Base-by-base conservation (phyloP, 164 flowering plant genomes). In the Vitis amurensis region DNA sequence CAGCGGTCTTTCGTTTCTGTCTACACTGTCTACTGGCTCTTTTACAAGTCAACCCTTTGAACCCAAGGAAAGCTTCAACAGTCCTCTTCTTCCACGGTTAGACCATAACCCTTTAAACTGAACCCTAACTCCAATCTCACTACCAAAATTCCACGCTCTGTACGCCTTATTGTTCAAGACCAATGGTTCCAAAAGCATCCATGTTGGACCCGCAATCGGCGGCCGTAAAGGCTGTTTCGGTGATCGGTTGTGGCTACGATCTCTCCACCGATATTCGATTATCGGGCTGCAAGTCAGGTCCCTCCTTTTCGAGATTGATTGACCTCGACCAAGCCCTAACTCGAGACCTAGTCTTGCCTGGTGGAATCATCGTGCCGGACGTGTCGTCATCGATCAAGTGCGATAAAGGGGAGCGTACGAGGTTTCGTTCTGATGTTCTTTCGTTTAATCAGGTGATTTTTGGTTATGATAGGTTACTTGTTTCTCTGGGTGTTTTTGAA, bases 331-430 rank as follows among this genome's bases (percentile, higher is more conserved):
- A 59, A 31, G 72, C 70, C 56, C 37, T 9, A 37, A 73, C 68
- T 19, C 64, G 81, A 13, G 87, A 88, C 63, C 78, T 94, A 47
- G 86, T 86, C 10, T 65, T 92, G 12, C 97, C 97, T 0, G 90
- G 88, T n/a, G 94, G 93, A 4, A 67, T 86, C 49, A 82, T 87
- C 14, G 90, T 94, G 17, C 76, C 80, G 8, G 64, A 81, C 70
- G 98, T 89, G 0, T 62, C 92, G 10, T 70, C 74, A 23, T 80
- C 87, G 55, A 89, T 94, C 66, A 88, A 73, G 78, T 85, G 91
- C 64, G 97, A 89, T 66, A 90, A 91, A 72, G 98, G 97, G 31
- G 97, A 94, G 83, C 86, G 94, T 37, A 91, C 84, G 6, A 76
- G 98, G 74, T 89, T 92, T 68, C 69, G 88, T 48, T 92, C 98